These are phyloP conservation scores for Amorphotheca resinae DNA, from an alignment of 495 filamentous ascomycete genomes.

Conservation along the genomic window DNA sequence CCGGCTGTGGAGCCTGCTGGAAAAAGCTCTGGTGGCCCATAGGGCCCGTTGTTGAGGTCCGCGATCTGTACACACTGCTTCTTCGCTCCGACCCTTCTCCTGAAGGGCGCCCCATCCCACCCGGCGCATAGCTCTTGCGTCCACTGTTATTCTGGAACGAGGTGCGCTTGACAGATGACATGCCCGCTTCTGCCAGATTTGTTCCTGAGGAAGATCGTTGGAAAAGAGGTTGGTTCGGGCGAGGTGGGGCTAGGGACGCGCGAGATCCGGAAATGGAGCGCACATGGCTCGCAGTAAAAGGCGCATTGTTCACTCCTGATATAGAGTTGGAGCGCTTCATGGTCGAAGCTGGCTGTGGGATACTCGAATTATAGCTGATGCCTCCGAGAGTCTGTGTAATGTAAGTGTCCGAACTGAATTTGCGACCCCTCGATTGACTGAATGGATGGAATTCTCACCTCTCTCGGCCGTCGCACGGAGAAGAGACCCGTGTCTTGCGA, in stretches of 20 bases:
- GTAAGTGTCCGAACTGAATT: constrained; percentile 9
- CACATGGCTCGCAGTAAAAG: constrained; percentile 54
- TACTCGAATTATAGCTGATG: constrained; percentile 55
- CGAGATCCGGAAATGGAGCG: constrained; percentile 72
- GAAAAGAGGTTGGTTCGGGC: constrained; percentile 76
- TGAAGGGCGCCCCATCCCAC: constrained; percentile 37
- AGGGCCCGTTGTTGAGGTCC: constrained; percentile 38
- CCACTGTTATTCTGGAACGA: constrained; percentile 55
- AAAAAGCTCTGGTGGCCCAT: constrained; percentile 82
- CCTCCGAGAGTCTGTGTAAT: constrained; percentile 51
- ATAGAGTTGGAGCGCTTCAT: constrained; percentile 89
- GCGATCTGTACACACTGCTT: constrained; percentile 77
- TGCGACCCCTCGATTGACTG: constrained; percentile 3
- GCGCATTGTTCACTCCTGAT: constrained; percentile 48
- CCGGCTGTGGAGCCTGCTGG: constrained; percentile 63
- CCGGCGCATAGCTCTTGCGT: constrained; percentile 61
- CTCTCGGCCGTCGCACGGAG: constrained; percentile 55
- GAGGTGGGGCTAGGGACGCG: constrained; percentile 67
- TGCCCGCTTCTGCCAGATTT: constrained; percentile 61
- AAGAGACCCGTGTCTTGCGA: constrained; percentile 61
- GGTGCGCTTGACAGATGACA: constrained; percentile 76
- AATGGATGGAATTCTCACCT: constrained; percentile 32
- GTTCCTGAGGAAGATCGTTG: constrained; percentile 68
- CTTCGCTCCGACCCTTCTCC: constrained; percentile 48
- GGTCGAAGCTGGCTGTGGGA: constrained; percentile 75